Evolutionary conservation across 164 flowering plant genomes (phyloP).

Genomic region (grape (Vitis vinifera)): DNA sequence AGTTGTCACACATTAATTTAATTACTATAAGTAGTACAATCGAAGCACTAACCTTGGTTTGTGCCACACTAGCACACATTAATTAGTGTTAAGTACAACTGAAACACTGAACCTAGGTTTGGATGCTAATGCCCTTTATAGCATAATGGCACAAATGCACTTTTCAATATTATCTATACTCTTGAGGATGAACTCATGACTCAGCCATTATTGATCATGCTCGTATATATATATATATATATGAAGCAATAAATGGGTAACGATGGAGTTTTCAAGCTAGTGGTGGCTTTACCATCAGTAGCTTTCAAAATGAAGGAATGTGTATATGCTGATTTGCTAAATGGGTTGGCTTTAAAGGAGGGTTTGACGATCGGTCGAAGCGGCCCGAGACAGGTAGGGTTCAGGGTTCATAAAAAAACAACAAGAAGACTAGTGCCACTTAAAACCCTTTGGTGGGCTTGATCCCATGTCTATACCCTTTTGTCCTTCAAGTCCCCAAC

Average conservation of each 20-base stretch:
- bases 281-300: no score
- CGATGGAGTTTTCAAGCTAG: no score
- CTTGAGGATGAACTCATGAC: neutral
- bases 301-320: no score
- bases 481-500: neutral
- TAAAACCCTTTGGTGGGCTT: neutral
- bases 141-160: constrained; percentile 18
- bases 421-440: neutral
- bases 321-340: neutral
- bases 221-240: no score
- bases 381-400: neutral
- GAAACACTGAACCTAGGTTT: constrained; percentile 23
- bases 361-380: neutral
- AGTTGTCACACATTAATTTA: no score
- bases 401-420: neutral
- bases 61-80: neutral
- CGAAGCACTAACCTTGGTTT: no score
- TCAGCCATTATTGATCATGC: neutral
- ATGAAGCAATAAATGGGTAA: no score
- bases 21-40: no score
- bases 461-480: neutral
- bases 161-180: constrained; percentile 14
- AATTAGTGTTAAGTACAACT: constrained; percentile 22
- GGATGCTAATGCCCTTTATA: constrained; percentile 24
- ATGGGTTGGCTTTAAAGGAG: neutral